These are phyloP conservation scores for Tarenaya hassleriana DNA, from an alignment of 345 rosid species.

Conservation along the genomic window DNA sequence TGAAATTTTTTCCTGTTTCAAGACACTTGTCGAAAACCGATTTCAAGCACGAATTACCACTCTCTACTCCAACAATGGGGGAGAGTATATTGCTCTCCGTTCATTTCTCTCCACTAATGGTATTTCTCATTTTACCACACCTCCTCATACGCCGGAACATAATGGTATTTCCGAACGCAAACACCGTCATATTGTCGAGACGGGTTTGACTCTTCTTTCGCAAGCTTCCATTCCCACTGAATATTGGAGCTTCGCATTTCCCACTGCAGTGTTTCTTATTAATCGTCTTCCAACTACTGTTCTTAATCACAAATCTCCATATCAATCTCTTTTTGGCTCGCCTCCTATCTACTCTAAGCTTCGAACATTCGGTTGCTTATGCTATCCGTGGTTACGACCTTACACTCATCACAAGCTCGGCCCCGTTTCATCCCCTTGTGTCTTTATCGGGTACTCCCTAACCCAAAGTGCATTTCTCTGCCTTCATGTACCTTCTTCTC, in stretches of 20 bases:
- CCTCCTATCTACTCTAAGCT: neutral
- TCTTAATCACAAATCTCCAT: neutral
- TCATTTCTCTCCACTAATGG: neutral
- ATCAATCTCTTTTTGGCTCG: neutral
- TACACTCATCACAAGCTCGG: neutral
- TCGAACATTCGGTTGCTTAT: neutral
- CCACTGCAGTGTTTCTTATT: neutral
- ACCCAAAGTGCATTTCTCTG: neutral
- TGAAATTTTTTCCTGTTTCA: neutral
- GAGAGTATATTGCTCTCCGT: neutral
- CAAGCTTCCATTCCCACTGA: neutral
- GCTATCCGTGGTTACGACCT: neutral
- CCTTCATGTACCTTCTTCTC: neutral
- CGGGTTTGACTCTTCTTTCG: neutral
- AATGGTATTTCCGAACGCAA: neutral
- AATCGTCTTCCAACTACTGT: neutral
- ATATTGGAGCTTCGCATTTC: neutral
- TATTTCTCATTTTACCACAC: constrained; percentile 1
- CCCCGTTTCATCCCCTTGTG: neutral
- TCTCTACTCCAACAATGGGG: neutral
- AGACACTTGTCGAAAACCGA: too few relatives aligned
- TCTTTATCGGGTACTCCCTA: neutral
- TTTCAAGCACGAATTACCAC: too few relatives aligned
- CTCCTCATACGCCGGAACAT: neutral
- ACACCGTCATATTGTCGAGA: neutral